Evolutionary conservation across 1,139 yeast species (phyloP), one percentile per base, ranked within the genome.

Genomic region (Yarrowia galli): DNA sequence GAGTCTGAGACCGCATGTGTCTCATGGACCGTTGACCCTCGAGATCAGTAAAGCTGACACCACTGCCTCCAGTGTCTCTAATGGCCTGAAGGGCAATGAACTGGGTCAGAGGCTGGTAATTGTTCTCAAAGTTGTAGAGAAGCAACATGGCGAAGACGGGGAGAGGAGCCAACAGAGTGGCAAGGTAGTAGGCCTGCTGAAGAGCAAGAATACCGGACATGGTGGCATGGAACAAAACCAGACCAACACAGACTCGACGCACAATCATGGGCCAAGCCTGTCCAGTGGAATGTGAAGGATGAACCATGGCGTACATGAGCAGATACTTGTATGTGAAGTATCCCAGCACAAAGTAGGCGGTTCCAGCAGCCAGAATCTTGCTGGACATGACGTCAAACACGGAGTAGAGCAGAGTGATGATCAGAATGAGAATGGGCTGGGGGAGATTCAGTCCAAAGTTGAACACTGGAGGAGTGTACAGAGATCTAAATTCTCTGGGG

Each of bases 171-270:
- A 93, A 79, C 70, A 87, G 83, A 43, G 89, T 80, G 0, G 97
- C 92, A 63, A 91, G 80, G 13, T 87, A 79, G 79, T 88, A 92
- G 0, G 96, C 96, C 70, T 89, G 87, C 71, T 85, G 87, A 73
- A 91, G 87, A 0, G 91, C 95, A 69, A 93, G 80, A 0, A 96
- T 89, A 2, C 98, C 98, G 1, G 93, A 92, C 92, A 92, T 92
- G 18, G 97, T 91, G 69, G 93, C 78, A 74, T 95, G 98, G 75
- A 95, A 91, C 15, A 91, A 77, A 20, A 89, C 77, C 53, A 91
- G 77, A 0, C 97, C 97, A 61, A 89, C 77, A 67, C 89, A 85
- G 4, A 91, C 84, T 71, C 97, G 81, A 71, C 96, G 83, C 76
- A 88, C 87, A 3, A 91, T 88, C 69, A 90, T 80, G 0, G 96